phyloP scores from a whole-genome alignment of 768 basidiomycete species.

The Rhizopogon roseolus region DNA sequence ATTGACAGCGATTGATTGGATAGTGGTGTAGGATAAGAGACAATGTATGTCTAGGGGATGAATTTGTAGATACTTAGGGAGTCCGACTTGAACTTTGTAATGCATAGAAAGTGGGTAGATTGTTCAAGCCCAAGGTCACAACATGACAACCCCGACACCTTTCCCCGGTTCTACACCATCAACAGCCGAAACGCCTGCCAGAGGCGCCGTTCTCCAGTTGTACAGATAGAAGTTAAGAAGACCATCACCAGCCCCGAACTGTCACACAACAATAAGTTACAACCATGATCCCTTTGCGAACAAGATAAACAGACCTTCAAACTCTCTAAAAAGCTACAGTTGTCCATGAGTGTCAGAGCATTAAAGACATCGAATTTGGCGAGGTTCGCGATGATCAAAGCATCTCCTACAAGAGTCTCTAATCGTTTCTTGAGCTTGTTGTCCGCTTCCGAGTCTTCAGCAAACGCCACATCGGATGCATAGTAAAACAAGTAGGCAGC shows the following conservation, averaged over 20 bases:
- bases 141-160: conserved; percentile 93
- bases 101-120: not conserved
- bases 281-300: not conserved
- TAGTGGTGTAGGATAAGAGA: conserved; percentile 37
- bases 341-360: conserved; percentile 93
- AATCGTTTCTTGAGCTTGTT: conserved; percentile 65
- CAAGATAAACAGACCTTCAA: conserved; percentile 56
- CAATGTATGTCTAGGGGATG: not conserved
- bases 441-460: conserved; percentile 55
- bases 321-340: conserved; percentile 73
- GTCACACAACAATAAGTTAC: not conserved
- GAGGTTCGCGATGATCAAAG: conserved; percentile 73
- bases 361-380: conserved; percentile 97
- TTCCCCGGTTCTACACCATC: conserved; percentile 53
- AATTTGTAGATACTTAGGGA: not conserved
- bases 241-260: conserved; percentile 95
- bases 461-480: conserved; percentile 73
- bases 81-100: not conserved
- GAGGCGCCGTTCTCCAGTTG: conserved; percentile 84
- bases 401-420: conserved; percentile 69
- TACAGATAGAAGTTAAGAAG: conserved; percentile 90
- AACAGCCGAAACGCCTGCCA: conserved; percentile 66
- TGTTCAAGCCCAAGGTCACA: conserved; percentile 36
- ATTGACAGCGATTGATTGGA: conserved; percentile 69
- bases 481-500: conserved; percentile 98